Evolutionary conservation across 163 green algal genomes (phyloP).

Genomic region (Scenedesmus sp.): DNA sequence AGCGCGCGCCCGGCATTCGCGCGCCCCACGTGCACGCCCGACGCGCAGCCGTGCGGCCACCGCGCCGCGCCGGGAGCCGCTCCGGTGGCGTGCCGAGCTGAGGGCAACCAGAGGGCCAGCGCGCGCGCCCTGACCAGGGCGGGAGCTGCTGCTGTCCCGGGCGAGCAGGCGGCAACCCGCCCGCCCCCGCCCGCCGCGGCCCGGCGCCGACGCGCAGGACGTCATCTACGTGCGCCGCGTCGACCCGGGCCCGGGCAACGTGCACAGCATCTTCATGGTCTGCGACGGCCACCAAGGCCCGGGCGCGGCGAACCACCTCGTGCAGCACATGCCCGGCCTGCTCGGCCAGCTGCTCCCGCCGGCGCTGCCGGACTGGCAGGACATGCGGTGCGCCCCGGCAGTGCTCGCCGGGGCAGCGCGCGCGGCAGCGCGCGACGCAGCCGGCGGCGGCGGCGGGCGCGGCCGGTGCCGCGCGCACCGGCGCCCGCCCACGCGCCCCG

Average conservation of each 20-base stretch:
- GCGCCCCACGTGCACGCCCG: not conserved
- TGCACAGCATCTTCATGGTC: conserved; percentile 62
- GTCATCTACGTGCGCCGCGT: conserved; percentile 56
- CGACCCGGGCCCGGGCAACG: conserved; percentile 14
- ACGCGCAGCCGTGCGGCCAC: no score
- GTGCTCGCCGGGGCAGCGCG: not conserved
- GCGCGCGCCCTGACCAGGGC: no score
- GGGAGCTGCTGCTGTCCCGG: no score
- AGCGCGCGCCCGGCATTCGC: not conserved
- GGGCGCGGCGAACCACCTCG: conserved; percentile 50
- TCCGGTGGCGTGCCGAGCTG: not conserved
- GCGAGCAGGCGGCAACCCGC: no score
- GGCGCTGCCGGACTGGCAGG: conserved; percentile 46
- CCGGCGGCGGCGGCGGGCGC: no score
- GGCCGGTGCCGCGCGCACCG: no score
- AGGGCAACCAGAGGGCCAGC: not conserved
- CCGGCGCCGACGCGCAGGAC: conserved; percentile 59
- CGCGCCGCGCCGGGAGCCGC: not conserved
- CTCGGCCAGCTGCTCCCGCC: conserved; percentile 50
- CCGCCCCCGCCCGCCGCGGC: no score
- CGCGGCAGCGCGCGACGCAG: not conserved
- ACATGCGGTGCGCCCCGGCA: not conserved
- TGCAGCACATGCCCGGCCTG: conserved; percentile 48
- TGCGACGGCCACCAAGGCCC: conserved; percentile 64
- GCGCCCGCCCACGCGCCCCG: not conserved